Conservation (phyloP, 2,329 filamentous ascomycete species). For the Ceratocystis eucalypticola region DNA sequence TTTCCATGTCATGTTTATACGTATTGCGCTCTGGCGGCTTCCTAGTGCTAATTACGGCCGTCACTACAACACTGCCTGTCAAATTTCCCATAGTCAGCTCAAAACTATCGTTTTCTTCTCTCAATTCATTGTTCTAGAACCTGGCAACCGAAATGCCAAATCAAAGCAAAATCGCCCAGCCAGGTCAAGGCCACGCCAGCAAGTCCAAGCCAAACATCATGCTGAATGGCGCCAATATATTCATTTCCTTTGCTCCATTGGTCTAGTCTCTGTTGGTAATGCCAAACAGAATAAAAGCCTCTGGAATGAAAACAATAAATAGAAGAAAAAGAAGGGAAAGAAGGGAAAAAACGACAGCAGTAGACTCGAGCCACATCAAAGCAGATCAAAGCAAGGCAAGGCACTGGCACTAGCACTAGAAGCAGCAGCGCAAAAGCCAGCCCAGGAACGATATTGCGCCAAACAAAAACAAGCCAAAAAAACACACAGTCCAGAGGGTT, state of each 20-base stretch:
- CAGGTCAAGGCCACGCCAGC: background rate
- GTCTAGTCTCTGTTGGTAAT: no score
- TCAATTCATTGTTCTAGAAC: background rate
- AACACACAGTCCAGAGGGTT: background rate
- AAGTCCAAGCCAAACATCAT: background rate
- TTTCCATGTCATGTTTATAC: no score
- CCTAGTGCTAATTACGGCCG: background rate
- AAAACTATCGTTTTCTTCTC: background rate
- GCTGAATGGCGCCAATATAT: background rate
- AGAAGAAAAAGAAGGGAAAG: background rate
- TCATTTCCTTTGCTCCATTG: background rate
- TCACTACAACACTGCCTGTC: background rate
- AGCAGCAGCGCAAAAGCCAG: no score
- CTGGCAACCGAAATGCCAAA: conserved; percentile 6
- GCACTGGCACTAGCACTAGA: background rate
- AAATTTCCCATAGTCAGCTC: background rate
- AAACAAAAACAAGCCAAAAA: background rate
- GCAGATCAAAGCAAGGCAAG: background rate
- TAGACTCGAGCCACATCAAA: background rate
- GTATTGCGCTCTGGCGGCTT: no score
- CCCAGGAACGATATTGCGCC: no score
- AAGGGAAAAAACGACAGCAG: background rate
- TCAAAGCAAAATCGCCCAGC: background rate
- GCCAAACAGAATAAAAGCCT: no score
- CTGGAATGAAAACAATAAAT: background rate